A percentile compares a stretch with the other conserved stretches of the same genome.
phyloP scores from a whole-genome alignment of 2,329 filamentous ascomycete species.

The Fusarium brevicatenulatum region DNA sequence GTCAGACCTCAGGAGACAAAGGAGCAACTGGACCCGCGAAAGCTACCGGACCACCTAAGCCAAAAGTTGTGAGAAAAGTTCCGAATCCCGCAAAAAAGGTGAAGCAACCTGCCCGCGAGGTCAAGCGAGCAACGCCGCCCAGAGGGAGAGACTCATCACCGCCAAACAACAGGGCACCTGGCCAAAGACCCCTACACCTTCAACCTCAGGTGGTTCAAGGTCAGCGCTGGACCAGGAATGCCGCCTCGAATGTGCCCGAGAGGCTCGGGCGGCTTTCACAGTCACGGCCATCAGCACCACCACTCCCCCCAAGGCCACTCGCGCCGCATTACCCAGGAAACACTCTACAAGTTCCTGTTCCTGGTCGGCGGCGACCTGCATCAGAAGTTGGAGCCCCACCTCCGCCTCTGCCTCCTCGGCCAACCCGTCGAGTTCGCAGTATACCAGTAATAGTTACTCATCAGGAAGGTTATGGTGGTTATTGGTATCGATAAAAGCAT shows the following conservation, averaged over 20 bases:
- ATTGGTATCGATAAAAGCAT: constrained; percentile 35
- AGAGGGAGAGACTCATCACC: constrained; percentile 42
- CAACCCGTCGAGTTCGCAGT: constrained; percentile 40
- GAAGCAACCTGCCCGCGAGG: constrained; percentile 27
- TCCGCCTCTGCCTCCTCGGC: constrained; percentile 43
- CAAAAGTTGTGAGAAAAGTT: constrained; percentile 32
- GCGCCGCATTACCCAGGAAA: constrained; percentile 21
- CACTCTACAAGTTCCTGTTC: constrained; percentile 11
- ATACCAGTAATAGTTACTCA: constrained; percentile 47
- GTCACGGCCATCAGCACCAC: constrained; percentile 17
- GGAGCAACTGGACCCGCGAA: background rate
- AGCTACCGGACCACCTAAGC: constrained; percentile 9
- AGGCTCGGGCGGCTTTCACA: constrained; percentile 7
- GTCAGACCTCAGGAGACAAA: constrained; percentile 20
- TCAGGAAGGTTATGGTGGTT: constrained; percentile 40
- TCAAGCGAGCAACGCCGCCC: constrained; percentile 23
- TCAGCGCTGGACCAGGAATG: constrained; percentile 7
- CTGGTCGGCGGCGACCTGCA: constrained; percentile 22
- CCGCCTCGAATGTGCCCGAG: constrained; percentile 5
- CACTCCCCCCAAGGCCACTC: constrained; percentile 29
- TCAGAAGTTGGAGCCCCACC: constrained; percentile 40
- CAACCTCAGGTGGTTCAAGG: constrained; percentile 4
- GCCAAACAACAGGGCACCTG: constrained; percentile 28
- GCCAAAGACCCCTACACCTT: constrained; percentile 1
- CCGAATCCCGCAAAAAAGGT: constrained; percentile 19